These are phyloP conservation scores for Farysia itapuensis DNA, from an alignment of 1,284 basidiomycete genomes.

Conservation along the genomic window DNA sequence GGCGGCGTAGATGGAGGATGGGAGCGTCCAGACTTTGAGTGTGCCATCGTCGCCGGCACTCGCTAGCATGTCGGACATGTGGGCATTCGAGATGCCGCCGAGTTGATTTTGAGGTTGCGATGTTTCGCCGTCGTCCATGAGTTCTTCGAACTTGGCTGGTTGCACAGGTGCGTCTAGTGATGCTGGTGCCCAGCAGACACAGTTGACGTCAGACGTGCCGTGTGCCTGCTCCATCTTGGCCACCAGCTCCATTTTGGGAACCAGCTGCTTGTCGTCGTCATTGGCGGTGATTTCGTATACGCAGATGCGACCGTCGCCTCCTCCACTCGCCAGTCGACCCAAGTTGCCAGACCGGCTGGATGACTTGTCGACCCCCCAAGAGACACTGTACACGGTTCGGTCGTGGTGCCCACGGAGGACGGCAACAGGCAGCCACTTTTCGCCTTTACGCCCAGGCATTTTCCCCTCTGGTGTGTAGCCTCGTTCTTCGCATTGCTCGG, in stretches of 20 bases:
- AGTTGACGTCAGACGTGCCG: constrained; percentile 75
- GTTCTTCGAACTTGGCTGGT: constrained; percentile 29
- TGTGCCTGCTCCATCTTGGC: constrained; percentile 66
- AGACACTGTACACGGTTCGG: constrained; percentile 76
- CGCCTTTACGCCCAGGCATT: constrained; percentile 52
- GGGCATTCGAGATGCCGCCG: constrained; percentile 3
- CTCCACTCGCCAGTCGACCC: constrained; percentile 74
- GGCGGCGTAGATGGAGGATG: constrained; percentile 14
- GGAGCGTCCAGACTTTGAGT: constrained; percentile 69
- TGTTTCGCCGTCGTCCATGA: constrained; percentile 31
- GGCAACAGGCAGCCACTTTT: constrained; percentile 59
- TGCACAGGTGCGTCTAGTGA: constrained; percentile 19
- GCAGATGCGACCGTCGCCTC: constrained; percentile 75
- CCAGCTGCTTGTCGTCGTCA: constrained; percentile 10
- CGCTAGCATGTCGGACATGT: constrained; percentile 68
- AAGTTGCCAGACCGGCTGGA: constrained; percentile 56
- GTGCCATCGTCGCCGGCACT: constrained; percentile 78
- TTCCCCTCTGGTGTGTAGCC: constrained; percentile 47
- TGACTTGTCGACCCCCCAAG: constrained; percentile 66
- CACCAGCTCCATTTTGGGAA: constrained; percentile 28
- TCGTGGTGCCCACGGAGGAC: constrained; percentile 64
- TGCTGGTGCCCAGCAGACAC: constrained; percentile 71
- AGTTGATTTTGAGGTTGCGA: constrained; percentile 29
- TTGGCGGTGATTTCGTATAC: constrained; percentile 69
- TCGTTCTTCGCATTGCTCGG: constrained; percentile 49